Conservation (phyloP, 768 basidiomycete species). For the Macrolepiota fuliginosa region DNA sequence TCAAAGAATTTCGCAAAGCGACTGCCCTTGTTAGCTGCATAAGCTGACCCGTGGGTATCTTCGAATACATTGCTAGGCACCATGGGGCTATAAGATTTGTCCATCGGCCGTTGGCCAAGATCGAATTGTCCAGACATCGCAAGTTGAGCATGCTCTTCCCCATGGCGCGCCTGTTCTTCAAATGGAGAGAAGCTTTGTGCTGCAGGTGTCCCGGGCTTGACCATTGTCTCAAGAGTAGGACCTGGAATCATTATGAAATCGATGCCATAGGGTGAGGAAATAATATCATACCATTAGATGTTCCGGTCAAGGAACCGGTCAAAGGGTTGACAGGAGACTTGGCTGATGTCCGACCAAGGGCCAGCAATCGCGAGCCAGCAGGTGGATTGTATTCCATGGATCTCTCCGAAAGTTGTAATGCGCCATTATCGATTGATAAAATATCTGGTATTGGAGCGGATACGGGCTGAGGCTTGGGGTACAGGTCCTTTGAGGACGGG, state of each 20-base stretch:
- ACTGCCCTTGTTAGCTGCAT: slow-evolving; percentile 66
- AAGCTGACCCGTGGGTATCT: slow-evolving; percentile 22
- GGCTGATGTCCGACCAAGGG: slow-evolving; percentile 36
- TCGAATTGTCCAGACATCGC: slow-evolving; percentile 14
- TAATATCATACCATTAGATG: slow-evolving; percentile 1
- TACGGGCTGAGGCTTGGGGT: not conserved
- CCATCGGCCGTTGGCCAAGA: not conserved
- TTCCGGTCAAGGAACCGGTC: not conserved
- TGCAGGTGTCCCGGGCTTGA: slow-evolving; percentile 8
- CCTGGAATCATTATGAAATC: not conserved
- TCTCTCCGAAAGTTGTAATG: slow-evolving; percentile 21
- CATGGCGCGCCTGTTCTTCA: slow-evolving; percentile 40
- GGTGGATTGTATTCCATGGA: slow-evolving; percentile 41
- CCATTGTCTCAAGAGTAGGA: not conserved
- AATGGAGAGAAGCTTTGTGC: slow-evolving; percentile 51
- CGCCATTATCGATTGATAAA: slow-evolving; percentile 1
- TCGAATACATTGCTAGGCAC: not conserved
- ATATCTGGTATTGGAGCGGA: slow-evolving; percentile 15
- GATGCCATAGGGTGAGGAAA: too few species aligned
- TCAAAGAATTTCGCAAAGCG: slow-evolving; percentile 89
- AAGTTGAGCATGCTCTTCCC: slow-evolving; percentile 13
- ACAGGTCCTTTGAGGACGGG: not conserved
- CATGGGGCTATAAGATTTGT: not conserved
- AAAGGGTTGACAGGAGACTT: slow-evolving; percentile 22
- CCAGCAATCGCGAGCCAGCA: slow-evolving; percentile 48